Evolutionary conservation across 805 yeast species (phyloP), one percentile per base, ranked within the genome.

Genomic region (Myxozyma neotropica): DNA sequence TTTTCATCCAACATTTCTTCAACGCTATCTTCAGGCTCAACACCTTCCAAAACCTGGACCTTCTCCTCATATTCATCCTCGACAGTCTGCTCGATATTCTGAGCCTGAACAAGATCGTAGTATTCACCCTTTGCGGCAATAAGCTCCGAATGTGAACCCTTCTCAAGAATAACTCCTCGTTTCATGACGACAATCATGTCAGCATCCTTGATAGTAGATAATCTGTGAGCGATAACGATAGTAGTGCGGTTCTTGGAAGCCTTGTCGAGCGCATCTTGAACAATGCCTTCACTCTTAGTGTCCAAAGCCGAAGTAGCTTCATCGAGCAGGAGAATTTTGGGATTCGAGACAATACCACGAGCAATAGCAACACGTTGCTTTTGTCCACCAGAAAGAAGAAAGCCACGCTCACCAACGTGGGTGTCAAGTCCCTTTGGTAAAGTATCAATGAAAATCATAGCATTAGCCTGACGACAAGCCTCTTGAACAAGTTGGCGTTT

Each of bases 221-320:
- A 72, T 51, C 84, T 69, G 65, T 81, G 83, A 15, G 84, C 84
- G 62, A 81, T 79, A 59, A 77, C 77, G 46, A 81, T 78, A 2
- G 86, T 78, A 3, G 84, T 81, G 5, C 73, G 60, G 39, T 68
- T 59, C 54, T 64, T 60, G 12, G 72, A 45, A 3, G 71, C 71
- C 26, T 63, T 60, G 46, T 71, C 68, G 55, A 84, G 72, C 40
- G 85, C 84, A 39, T 74, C 74, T 75, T 82, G 81, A 40, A 84
- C 86, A 4, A 83, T 77, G 59, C 83, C 83, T 68, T 84, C 88
- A 63, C 83, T 80, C 50, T 80, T 78, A 7, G 86, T 80, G 69
- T 84, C 88, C 45, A 85, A 73, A 0, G 88, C 88, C 7, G 87
- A 82, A 0, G 88, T 84, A 6, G 88, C 88, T 68, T 85, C 89